Evolutionary conservation across 305 asterid species (phyloP).

Genomic region (Andrographis paniculata): DNA sequence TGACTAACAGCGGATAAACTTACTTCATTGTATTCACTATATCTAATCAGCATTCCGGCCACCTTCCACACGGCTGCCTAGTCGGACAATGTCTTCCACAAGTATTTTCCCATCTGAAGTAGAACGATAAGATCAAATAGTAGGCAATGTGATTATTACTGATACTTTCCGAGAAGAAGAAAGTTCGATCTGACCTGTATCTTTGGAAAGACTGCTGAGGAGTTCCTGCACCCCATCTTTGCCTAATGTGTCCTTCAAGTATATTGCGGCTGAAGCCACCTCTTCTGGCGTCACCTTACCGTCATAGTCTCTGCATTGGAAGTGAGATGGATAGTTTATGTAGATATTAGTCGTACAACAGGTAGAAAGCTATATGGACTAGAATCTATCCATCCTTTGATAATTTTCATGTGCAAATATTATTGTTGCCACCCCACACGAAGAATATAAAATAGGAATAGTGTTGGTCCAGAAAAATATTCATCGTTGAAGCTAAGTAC

Average conservation of each 20-base stretch:
- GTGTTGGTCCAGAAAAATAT: too few relatives aligned
- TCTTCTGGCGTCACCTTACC: conserved; percentile 84
- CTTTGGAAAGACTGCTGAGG: conserved; percentile 77
- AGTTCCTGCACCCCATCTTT: conserved; percentile 75
- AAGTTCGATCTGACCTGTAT: conserved; percentile 31
- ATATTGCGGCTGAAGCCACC: conserved; percentile 69
- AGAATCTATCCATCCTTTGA: too few relatives aligned
- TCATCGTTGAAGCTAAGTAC: too few relatives aligned
- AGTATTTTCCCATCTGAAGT: conserved; percentile 73
- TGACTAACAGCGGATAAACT: not conserved
- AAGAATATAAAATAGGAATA: too few relatives aligned
- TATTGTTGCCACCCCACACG: too few relatives aligned
- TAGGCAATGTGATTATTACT: not conserved
- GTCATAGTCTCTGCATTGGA: conserved; percentile 70
- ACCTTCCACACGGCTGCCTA: conserved; percentile 58
- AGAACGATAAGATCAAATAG: conserved; percentile 1
- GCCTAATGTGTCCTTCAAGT: conserved; percentile 72
- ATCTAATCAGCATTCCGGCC: conserved; percentile 23
- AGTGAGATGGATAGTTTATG: conserved; percentile 3
- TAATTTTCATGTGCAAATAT: too few relatives aligned
- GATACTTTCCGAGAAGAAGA: not conserved
- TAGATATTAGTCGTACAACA: not conserved
- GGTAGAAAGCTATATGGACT: not conserved
- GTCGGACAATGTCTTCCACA: conserved; percentile 74
- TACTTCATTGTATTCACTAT: not conserved